Evolutionary conservation across 164 flowering plant genomes (phyloP).

Genomic region (Liquidambar formosana): DNA sequence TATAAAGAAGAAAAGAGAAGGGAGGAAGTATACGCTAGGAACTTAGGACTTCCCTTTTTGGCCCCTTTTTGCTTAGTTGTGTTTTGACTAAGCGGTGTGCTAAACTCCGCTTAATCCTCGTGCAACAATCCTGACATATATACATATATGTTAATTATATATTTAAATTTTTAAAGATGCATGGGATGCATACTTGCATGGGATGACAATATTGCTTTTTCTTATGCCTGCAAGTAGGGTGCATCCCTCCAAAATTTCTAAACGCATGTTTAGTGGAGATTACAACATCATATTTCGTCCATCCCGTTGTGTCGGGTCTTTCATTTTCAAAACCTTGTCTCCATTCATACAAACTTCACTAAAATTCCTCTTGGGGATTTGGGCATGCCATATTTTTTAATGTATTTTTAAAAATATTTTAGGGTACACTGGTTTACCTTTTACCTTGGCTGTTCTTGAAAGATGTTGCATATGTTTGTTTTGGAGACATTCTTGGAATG

Average conservation of each 20-base stretch:
- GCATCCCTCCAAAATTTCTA: constrained; percentile 4
- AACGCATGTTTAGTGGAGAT: constrained; percentile 7
- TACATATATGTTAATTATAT: neutral
- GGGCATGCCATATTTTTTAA: neutral
- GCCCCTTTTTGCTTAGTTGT: too few relatives aligned
- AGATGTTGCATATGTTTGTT: neutral
- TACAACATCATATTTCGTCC: neutral
- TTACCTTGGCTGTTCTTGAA: neutral
- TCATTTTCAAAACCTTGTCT: neutral
- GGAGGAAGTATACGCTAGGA: too few relatives aligned
- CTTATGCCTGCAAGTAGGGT: neutral
- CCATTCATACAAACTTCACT: neutral
- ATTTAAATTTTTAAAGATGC: too few relatives aligned
- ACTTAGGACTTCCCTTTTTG: too few relatives aligned
- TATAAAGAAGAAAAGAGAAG: too few relatives aligned
- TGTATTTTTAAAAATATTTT: neutral
- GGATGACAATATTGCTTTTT: neutral
- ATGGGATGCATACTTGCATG: too few relatives aligned
- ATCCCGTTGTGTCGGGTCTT: neutral
- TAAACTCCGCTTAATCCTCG: neutral
- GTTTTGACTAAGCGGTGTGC: neutral
- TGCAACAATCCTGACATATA: neutral
- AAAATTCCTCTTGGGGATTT: neutral
- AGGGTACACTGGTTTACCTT: neutral
- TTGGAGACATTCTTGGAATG: constrained; percentile 14